phyloP scores from a whole-genome alignment of 108 stramenopile species.

The Hondaea fermentalgiana region DNA sequence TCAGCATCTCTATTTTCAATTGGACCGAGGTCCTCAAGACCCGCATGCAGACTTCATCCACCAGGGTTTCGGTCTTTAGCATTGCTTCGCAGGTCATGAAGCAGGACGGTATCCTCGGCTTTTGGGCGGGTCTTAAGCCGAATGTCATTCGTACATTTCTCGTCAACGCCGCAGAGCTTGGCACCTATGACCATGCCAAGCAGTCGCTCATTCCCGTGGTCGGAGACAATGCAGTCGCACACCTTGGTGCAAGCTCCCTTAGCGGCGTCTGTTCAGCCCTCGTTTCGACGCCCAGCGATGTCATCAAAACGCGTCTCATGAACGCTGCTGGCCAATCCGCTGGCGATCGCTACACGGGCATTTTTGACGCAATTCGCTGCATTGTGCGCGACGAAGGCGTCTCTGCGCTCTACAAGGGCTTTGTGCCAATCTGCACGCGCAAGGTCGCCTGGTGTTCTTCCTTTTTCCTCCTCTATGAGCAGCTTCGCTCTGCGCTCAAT shows the following conservation, averaged over 20 bases:
- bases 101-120: not conserved
- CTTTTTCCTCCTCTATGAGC: slow-evolving; percentile 22
- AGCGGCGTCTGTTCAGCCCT: slow-evolving; percentile 9
- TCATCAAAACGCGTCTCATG: slow-evolving; percentile 19
- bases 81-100: not conserved
- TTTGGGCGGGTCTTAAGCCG: slow-evolving; percentile 17
- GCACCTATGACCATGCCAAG: slow-evolving; percentile 21
- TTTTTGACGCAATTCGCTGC: no score
- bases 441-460: slow-evolving; percentile 5
- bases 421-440: slow-evolving; percentile 4
- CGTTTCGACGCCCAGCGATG: not conserved
- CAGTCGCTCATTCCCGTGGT: not conserved
- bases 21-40: slow-evolving; percentile 23
- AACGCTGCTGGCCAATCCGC: not conserved
- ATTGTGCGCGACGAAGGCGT: slow-evolving; percentile 7
- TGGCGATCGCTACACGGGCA: not conserved
- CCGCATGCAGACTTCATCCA: slow-evolving; percentile 5
- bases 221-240: not conserved
- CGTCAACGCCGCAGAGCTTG: slow-evolving; percentile 22
- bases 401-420: slow-evolving; percentile 22
- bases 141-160: slow-evolving; percentile 20
- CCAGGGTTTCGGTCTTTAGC: not conserved
- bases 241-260: not conserved
- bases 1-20: not conserved
- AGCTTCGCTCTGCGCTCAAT: not conserved